These are phyloP conservation scores for Fistulifera solaris DNA, from an alignment of 108 stramenopile species.

Conservation along the genomic window DNA sequence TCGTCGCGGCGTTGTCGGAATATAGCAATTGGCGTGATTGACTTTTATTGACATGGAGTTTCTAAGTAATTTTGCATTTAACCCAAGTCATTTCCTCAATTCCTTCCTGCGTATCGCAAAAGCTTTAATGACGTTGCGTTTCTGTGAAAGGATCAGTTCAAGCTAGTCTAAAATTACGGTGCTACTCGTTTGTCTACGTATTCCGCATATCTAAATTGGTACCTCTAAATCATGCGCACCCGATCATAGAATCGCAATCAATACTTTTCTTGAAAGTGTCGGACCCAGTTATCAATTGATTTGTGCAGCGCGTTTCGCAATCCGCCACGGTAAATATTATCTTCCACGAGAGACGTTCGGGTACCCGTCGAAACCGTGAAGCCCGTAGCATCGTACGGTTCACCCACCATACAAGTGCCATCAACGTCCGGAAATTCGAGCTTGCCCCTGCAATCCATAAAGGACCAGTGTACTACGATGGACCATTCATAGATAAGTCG, in stretches of 20 bases:
- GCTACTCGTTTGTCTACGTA: no score
- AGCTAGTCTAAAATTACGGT: no score
- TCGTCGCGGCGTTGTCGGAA: no score
- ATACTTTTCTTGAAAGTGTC: constrained; percentile 51
- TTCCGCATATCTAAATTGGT: no score
- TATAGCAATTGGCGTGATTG: no score
- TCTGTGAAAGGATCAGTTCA: no score
- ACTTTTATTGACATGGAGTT: no score
- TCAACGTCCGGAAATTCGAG: constrained; percentile 74
- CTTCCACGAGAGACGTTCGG: constrained; percentile 45
- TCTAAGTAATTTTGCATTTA: no score
- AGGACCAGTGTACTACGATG: constrained; percentile 53
- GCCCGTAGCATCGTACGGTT: constrained; percentile 66
- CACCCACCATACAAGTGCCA: constrained; percentile 70
- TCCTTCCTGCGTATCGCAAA: no score
- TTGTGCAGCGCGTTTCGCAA: constrained; percentile 55
- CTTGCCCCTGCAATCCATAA: constrained; percentile 34
- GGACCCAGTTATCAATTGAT: constrained; percentile 72
- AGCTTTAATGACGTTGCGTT: no score
- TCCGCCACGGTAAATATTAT: constrained; percentile 67
- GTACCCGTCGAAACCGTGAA: constrained; percentile 51
- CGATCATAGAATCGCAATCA: constrained; percentile 3
- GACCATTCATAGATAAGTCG: constrained; percentile 85
- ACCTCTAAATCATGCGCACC: no score
- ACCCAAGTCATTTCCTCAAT: no score